These are phyloP conservation scores for Fusarium sacchari DNA, from an alignment of 2,329 filamentous ascomycete species.

Conservation along the genomic window DNA sequence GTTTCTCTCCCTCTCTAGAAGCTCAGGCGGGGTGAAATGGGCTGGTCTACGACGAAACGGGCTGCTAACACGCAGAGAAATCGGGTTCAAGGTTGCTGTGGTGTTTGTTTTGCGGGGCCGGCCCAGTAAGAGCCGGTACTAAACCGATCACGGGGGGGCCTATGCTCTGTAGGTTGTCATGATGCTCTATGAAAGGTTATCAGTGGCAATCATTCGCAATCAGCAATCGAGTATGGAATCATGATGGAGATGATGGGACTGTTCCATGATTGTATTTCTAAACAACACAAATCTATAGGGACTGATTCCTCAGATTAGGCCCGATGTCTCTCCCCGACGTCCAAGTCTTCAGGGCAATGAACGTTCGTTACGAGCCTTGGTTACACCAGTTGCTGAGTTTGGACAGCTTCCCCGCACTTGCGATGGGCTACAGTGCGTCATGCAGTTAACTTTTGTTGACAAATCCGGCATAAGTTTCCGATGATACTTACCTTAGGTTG, in stretches of 20 bases:
- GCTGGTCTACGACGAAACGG: constrained; percentile 21
- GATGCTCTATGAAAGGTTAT: background rate
- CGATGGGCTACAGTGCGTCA: constrained; percentile 23
- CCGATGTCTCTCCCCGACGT: background rate
- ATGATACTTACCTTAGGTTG: no score
- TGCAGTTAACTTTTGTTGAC: constrained; percentile 13
- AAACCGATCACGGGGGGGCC: constrained; percentile 23
- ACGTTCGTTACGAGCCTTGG: background rate
- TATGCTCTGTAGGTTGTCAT: background rate
- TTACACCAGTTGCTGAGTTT: constrained; percentile 8
- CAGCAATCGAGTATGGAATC: background rate
- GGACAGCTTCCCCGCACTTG: constrained; percentile 38
- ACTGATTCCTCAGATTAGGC: background rate
- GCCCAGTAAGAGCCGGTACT: background rate
- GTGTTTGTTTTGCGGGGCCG: constrained; percentile 24
- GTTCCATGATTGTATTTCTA: background rate
- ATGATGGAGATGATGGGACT: background rate
- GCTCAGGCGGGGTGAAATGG: background rate
- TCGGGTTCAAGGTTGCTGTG: constrained; percentile 17
- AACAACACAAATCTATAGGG: background rate
- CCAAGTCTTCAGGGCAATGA: constrained; percentile 1
- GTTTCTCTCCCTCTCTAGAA: background rate
- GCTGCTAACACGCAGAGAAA: constrained; percentile 17
- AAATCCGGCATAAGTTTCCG: constrained; percentile 31
- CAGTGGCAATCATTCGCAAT: background rate